These are phyloP conservation scores for Tilletiaria anomala DNA, from an alignment of 1,284 basidiomycete genomes.

Conservation along the genomic window DNA sequence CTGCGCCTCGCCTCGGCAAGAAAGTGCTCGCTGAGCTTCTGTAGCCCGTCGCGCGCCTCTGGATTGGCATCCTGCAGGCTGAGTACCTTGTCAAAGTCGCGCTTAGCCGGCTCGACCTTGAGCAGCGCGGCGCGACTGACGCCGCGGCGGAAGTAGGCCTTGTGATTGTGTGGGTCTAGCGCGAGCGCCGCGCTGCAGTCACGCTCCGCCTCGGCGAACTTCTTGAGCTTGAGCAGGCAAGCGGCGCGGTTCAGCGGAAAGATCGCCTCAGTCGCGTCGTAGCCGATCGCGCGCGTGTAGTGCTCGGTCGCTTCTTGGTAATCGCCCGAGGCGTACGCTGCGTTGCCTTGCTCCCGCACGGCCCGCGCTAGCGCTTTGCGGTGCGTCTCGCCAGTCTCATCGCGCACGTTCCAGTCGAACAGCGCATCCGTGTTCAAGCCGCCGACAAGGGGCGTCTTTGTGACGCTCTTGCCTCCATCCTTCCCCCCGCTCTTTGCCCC, in stretches of 20 bases:
- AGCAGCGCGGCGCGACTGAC: constrained; percentile 5
- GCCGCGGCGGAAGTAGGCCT: constrained; percentile 11
- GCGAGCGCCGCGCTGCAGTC: constrained; percentile 10
- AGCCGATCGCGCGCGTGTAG: constrained; percentile 12
- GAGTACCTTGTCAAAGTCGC: constrained; percentile 10
- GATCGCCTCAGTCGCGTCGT: constrained; percentile 9
- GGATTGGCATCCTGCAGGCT: constrained; percentile 3
- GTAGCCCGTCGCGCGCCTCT: constrained; percentile 4
- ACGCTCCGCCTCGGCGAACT: constrained; percentile 7
- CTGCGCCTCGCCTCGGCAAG: not conserved
- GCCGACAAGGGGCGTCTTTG: too few relatives aligned
- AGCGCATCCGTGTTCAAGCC: too few relatives aligned
- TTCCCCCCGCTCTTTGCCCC: too few relatives aligned
- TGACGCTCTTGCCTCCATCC: too few relatives aligned
- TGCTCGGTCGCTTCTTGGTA: constrained; percentile 7
- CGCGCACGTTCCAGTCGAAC: too few relatives aligned
- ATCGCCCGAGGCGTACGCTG: not conserved
- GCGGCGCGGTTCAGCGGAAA: constrained; percentile 13
- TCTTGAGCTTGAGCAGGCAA: constrained; percentile 9
- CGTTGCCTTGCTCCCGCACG: constrained; percentile 10
- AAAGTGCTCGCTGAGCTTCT: constrained; percentile 4
- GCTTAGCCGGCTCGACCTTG: constrained; percentile 4
- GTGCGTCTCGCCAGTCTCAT: too few relatives aligned
- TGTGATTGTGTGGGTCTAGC: constrained; percentile 8
- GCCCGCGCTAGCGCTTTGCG: constrained; percentile 6